Base-by-base conservation (phyloP, 257 asterid genomes). In the Gardenia jasminoides region DNA sequence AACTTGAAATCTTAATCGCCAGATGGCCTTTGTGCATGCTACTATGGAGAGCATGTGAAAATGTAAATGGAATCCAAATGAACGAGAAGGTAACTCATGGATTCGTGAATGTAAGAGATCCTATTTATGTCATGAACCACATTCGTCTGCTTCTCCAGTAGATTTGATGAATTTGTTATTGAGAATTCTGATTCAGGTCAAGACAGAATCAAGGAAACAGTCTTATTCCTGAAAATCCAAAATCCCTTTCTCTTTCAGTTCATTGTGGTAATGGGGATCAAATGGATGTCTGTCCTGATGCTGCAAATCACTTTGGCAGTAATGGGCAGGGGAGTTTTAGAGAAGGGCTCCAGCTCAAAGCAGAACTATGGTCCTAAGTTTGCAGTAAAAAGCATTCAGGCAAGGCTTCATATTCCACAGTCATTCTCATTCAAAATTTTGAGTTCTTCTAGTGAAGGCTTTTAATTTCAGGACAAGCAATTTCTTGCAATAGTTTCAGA, bases 311-410 rank as follows among this genome's bases (percentile, higher is more conserved):
- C 41, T 79, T 39, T 79, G 44, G 50, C 62, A 9, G 7, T 33
- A 13, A 61, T 36, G 65, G 28, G 41, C 39, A n/a, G 26, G 10
- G 43, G 44, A 28, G 43, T 74, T 19, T 39, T 0, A 56, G 54
- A n/a, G 59, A 22, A 33, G 12, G 15, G 13, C 67, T 22, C 24
- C 39, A 9, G 12, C 24, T 46, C 59, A 8, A 17, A n/a, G 11
- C 36, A 12, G 58, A 44, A n/a, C 13, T 11, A 41, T 70, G 71
- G 61, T 26, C 2, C 24, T 31, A 2, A 36, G 41, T 65, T 65
- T 75, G 66, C 80, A 70, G 59, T 83, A 46, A 80, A 62, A 84
- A 86, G 84, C 80, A 85, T 88, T 79, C 85, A 87, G 90, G 94
- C 86, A 79, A 50, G 44, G 0, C 31, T 1, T 52, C 10, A 28